Base-by-base conservation (phyloP, 768 basidiomycete genomes). In the Mrakia frigida region DNA sequence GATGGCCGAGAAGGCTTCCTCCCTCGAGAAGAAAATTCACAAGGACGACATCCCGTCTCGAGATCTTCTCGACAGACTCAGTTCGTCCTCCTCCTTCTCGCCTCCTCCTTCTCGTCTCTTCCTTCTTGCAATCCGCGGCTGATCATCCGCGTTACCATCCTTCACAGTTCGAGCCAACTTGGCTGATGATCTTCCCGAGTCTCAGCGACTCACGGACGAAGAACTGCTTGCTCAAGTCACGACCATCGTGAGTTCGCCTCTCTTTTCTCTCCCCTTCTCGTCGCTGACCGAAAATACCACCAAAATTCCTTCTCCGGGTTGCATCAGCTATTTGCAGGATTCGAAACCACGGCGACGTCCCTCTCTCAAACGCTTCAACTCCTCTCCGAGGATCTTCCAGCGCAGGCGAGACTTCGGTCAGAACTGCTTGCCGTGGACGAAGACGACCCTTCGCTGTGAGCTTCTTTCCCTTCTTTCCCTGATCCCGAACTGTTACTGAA, bases 111-210 rank as follows among this genome's bases (percentile, higher is more conserved):
- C 23, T 9, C 11, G 7, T 11, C 13, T 33, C 28, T 23, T 63
- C 9, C n/a, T 63, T 4, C 28, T 33, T 33, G 33, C n/a, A 28
- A 13, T 11, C 28, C n/a, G n/a, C n/a, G n/a, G n/a, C n/a, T n/a
- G n/a, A n/a, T n/a, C n/a, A n/a, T n/a, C n/a, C n/a, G n/a, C n/a
- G n/a, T n/a, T n/a, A n/a, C 9, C 23, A 25, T 10, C 25, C 11
- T 63, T 14, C 31, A 28, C 61, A 63, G 61, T 63, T 13, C 68
- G 68, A 70, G 46, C 41, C 37, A 70, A 70, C 39, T 14, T 70
- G 39, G 68, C 37, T 33, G 68, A 70, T 9, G 68, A 70, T 39
- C 68, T 70, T 7, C 68, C 68, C 37, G 68, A 70, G 46, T 41
- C 37, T 5, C 68, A 70, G 68, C 68, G 68, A 41, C 39, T 70